Percentiles rank a stretch among this genome's conserved stretches.
Evolutionary conservation across 164 flowering plant genomes (phyloP).

Genomic region (Macadamia tetraphylla): DNA sequence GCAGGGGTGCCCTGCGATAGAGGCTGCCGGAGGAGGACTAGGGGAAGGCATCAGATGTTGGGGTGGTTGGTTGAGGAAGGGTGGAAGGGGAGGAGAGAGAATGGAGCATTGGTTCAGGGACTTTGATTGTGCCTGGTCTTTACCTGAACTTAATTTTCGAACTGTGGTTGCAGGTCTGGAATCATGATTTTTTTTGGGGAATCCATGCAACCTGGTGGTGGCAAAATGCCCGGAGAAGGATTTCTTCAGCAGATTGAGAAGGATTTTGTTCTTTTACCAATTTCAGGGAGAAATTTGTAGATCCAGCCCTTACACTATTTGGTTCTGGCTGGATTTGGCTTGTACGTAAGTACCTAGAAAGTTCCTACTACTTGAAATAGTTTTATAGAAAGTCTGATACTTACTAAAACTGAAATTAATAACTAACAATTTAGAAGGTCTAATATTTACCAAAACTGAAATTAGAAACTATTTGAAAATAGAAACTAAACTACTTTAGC

Average conservation of each 20-base stretch:
- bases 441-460: too few species aligned
- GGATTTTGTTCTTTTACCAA: conserved; percentile 77
- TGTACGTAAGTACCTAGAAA: conserved; percentile 48
- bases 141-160: neutral
- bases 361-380: too few species aligned
- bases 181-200: conserved; percentile 98
- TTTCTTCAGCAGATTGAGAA: conserved; percentile 79
- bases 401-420: too few species aligned
- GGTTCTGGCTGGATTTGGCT: conserved; percentile 99
- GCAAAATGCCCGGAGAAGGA: conserved; percentile 67
- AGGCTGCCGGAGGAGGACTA: too few species aligned
- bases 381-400: too few species aligned
- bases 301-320: conserved; percentile 61
- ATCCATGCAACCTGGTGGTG: conserved; percentile 95
- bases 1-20: too few species aligned
- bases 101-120: neutral
- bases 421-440: too few species aligned
- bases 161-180: conserved; percentile 63
- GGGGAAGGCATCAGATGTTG: too few species aligned
- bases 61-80: too few species aligned
- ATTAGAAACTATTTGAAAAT: too few species aligned
- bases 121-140: neutral
- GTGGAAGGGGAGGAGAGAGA: too few species aligned
- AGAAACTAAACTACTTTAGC: too few species aligned
- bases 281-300: conserved; percentile 65